Evolutionary conservation across 192 early-diverging fungal species (phyloP), one percentile per base, ranked within the genome.

Genomic region (Coemansia guatemalensis): DNA sequence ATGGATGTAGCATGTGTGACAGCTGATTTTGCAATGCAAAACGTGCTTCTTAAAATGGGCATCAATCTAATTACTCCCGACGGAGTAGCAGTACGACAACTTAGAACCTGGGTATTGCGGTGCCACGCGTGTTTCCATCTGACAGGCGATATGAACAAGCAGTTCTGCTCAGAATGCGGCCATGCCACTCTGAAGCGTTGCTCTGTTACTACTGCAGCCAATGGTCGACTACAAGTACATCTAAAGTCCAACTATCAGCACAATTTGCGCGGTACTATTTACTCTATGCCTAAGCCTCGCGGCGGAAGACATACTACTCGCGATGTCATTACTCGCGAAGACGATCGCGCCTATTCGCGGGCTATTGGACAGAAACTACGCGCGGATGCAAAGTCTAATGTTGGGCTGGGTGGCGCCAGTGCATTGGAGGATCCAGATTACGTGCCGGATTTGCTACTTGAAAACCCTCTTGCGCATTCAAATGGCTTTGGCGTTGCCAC

Each of bases 1-100:
- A 82, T 92, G 62, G 68, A 83, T n/a, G 93, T 95, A 5, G 95
- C 90, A 18, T 96, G 95, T 71, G 90, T 92, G 41, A 94, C 95
- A 0, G 73, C 84, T 11, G 95, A 98, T 82, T 98, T 93, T 68
- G 94, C 95, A 25, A 94, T 97, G 91, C 93, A 98, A 83, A 99
- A 99, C 75, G 92, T 98, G 17, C 69, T 97, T 39, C 75, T 99
- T 55, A 93, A 96, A 78, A 96, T 98, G 91, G 86, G 88, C 20
- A 83, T 99, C 64, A 83, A 85, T 50, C 83, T 99, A 39, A 73
- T 97, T 8, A 90, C 90, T 5, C 75, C 90, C 11, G 94, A 97
- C 67, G 96, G 96, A 52, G 67, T 91, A 8, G 67, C 83, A 17
- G 89, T 99, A 48, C 84, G 58, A 27, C 83, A 85, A 27, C 73